Evolutionary conservation across 371 early-diverging fungal genomes (phyloP).

Genomic region (Entomophthora muscae): DNA sequence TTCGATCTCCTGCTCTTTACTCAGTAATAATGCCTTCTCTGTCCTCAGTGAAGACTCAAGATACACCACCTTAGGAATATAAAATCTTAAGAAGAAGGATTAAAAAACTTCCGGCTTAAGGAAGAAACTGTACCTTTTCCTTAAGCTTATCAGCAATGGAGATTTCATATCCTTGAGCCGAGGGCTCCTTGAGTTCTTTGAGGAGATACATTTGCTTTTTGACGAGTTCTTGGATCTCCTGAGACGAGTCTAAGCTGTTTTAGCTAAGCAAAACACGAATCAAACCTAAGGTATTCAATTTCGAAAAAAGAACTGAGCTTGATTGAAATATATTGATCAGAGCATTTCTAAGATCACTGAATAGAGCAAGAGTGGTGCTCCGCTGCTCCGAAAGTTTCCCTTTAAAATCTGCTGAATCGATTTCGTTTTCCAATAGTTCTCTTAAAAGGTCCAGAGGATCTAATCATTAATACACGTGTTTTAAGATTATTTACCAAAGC

Average conservation of each 20-base stretch:
- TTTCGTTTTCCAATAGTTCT: neutral
- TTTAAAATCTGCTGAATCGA: neutral
- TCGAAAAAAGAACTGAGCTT: neutral
- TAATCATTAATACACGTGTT: neutral
- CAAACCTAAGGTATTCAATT: neutral
- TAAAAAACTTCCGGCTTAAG: neutral
- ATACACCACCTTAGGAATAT: neutral
- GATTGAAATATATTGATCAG: neutral
- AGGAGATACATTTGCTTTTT: neutral
- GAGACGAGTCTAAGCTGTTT: neutral
- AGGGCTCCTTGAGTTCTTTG: neutral
- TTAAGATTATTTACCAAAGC: neutral
- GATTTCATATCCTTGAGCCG: neutral
- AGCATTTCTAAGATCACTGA: neutral
- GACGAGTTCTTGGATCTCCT: neutral
- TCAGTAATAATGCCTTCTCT: neutral
- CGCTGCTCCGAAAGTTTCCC: neutral
- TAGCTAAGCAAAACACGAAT: neutral
- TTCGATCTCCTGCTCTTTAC: neutral
- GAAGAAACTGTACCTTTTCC: neutral
- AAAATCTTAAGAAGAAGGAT: neutral
- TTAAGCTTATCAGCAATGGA: neutral
- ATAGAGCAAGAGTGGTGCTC: neutral
- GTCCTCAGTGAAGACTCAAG: neutral
- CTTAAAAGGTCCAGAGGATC: constrained; percentile 3